Evolutionary conservation across 345 rosid genomes (phyloP), one percentile per base, ranked within the genome.

Genomic region (Triadica sebifera): DNA sequence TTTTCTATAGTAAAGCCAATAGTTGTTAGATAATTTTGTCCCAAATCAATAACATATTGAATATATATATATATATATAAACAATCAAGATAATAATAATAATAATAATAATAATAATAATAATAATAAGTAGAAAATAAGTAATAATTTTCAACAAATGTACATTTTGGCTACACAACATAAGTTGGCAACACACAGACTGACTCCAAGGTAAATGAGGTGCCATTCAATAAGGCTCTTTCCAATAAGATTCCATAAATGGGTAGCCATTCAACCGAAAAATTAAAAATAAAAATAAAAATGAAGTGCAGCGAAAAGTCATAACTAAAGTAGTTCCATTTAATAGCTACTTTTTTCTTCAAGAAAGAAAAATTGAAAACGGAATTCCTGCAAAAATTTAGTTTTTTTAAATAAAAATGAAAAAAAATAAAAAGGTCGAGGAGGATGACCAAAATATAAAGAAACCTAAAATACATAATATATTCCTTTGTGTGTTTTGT

Each of bases 321-420:
- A 56, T 22, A 56, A 70, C 22, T 70, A 55, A 56, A 20, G 64
- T 38, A 37, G 72, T 51, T 52, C 13, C 37, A 70, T 56, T 39
- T 6, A 56, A n/a, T 37, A 56, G 24, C 61, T 5, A 16, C 24
- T 52, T 68, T n/a, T 37, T 29, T 25, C 38, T 37, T 47, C 20
- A 6, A 56, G 46, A 22, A 39, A 56, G 37, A 39, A 38, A 56
- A 22, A 39, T 24, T 57, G 46, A 22, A 72, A 45, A 71, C 3
- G 66, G 52, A 58, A 24, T 58, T 43, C 39, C 22, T 57, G 12
- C 29, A 10, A 12, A 5, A 17, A 34, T 58, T 13, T 59, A 60
- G 46, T 29, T 29, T 29, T 29, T 5, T 12, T 4, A n/a, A 29
- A 68, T 6, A 41, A 39, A 39, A 39, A 39, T 3, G 43, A 39